A percentile compares a stretch with the other conserved stretches of the same genome.
These are phyloP conservation scores for Microcos paniculata DNA, from an alignment of 345 rosid species.

Conservation along the genomic window DNA sequence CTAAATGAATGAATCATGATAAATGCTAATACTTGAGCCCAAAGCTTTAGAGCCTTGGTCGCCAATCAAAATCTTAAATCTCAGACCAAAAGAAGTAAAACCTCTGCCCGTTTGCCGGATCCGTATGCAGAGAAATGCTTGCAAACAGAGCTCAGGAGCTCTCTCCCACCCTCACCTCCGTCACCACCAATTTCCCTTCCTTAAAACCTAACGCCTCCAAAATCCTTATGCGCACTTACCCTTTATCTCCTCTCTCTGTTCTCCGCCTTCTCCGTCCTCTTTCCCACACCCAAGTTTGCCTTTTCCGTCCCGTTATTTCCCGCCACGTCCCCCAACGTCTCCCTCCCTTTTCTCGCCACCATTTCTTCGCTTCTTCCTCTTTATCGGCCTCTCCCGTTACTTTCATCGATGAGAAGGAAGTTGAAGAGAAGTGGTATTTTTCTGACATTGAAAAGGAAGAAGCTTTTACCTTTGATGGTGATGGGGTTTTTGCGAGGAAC, in stretches of 20 bases:
- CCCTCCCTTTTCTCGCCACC: slow-evolving; percentile 8
- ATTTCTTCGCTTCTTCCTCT: not conserved
- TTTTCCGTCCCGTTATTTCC: slow-evolving; percentile 14
- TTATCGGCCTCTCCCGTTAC: slow-evolving; percentile 27
- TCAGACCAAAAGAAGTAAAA: not conserved
- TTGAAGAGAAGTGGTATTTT: slow-evolving; percentile 22
- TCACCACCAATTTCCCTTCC: slow-evolving; percentile 18
- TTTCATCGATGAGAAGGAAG: slow-evolving; percentile 45
- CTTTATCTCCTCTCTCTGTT: slow-evolving; percentile 26
- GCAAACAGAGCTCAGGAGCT: slow-evolving; percentile 18
- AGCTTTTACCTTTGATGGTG: slow-evolving; percentile 9
- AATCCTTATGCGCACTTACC: slow-evolving; percentile 31
- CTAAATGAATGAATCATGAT: not conserved
- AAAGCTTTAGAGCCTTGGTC: not conserved
- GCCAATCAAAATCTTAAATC: not conserved
- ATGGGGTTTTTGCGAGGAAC: slow-evolving; percentile 20
- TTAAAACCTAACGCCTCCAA: slow-evolving; percentile 21
- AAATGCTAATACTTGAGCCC: not conserved
- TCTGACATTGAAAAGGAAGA: not conserved
- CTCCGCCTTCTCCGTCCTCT: slow-evolving; percentile 23
- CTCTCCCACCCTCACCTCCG: slow-evolving; percentile 21
- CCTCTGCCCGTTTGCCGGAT: not conserved
- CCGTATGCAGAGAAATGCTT: slow-evolving; percentile 23
- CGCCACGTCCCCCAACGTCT: not conserved
- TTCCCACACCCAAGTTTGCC: slow-evolving; percentile 24